Evolutionary conservation across 106 monocot species (phyloP), one percentile per base, ranked within the genome.

Genomic region (Narthecium ossifragum): DNA sequence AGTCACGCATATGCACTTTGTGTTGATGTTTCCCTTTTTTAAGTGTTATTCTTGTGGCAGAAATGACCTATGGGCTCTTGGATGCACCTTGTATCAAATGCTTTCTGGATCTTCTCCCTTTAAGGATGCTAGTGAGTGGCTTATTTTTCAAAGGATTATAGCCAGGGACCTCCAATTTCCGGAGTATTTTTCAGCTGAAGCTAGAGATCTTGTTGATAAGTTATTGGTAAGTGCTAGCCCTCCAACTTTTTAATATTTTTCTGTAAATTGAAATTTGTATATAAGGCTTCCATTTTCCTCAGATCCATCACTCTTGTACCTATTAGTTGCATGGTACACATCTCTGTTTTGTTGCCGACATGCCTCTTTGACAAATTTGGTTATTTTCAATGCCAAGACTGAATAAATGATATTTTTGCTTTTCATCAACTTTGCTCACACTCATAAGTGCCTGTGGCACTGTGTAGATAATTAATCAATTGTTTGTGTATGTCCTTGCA

Each of bases 81-180:
- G 96, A 29, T 96, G 96, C 73, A 96, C 96, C 53, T 62, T 96
- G 51, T 96, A 90, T 79, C 96, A 96, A 67, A 90, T 96, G 96
- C 90, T 96, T 52, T 80, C 82, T 57, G 96, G 96, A 64, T 75
- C 83, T 57, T 83, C 96, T 65, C 96, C 96, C 8, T 96, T 96
- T 73, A 90, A 86, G 78, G 96, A 86, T 86, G 83, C 86, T 59
- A 90, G 80, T 64, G 96, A 90, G 60, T 96, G 96, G 90, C 86
- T 94, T 49, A 94, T 94, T 59, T 94, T 94, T 64, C 93, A 94
- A 66, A 73, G 86, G 64, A 96, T 90, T 51, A 86, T 96, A 31
- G 90, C 83, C 14, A 75, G 96, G 51, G 96, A 94, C 61, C 70
- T 96, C 23, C 83, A 75, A 37, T 81, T 90, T 51, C 83, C 96